These are phyloP conservation scores for Phytophthora crassamura DNA, from an alignment of 352 stramenopile species.

Conservation along the genomic window DNA sequence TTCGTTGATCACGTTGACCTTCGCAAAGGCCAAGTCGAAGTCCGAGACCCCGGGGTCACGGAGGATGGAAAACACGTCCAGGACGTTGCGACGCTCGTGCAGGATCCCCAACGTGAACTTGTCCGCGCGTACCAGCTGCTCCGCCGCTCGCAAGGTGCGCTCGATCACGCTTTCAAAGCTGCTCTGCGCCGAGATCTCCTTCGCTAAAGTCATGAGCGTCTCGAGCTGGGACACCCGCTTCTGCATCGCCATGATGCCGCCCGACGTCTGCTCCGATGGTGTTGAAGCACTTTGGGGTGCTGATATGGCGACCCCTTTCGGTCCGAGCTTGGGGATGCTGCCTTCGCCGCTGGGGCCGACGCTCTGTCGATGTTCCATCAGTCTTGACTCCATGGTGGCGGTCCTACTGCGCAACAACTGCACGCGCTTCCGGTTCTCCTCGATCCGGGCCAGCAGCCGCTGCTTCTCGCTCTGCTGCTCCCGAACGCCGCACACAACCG, in stretches of 20 bases:
- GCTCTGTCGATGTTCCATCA: slow-evolving; percentile 56
- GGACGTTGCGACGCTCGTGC: slow-evolving; percentile 64
- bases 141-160: slow-evolving; percentile 52
- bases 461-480: slow-evolving; percentile 49
- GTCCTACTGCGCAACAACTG: slow-evolving; percentile 47
- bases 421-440: slow-evolving; percentile 46
- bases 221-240: slow-evolving; percentile 66
- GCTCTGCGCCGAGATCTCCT: slow-evolving; percentile 66
- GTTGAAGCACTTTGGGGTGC: not conserved
- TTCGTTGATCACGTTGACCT: slow-evolving; percentile 51
- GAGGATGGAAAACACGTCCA: slow-evolving; percentile 58
- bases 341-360: slow-evolving; percentile 9
- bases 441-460: slow-evolving; percentile 40
- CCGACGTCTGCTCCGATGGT: slow-evolving; percentile 14
- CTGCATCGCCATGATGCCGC: slow-evolving; percentile 40
- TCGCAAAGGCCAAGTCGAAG: slow-evolving; percentile 17
- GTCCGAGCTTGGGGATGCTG: slow-evolving; percentile 1
- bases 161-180: slow-evolving; percentile 66
- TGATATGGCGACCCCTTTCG: not conserved
- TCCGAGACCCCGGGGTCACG: not conserved
- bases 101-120: slow-evolving; percentile 72
- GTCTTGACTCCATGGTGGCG: slow-evolving; percentile 49
- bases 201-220: slow-evolving; percentile 59
- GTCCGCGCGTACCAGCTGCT: slow-evolving; percentile 65
- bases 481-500: slow-evolving; percentile 44